Base-by-base conservation (phyloP, 2,329 filamentous ascomycete species). In the Exophiala phaeomuriformis region DNA sequence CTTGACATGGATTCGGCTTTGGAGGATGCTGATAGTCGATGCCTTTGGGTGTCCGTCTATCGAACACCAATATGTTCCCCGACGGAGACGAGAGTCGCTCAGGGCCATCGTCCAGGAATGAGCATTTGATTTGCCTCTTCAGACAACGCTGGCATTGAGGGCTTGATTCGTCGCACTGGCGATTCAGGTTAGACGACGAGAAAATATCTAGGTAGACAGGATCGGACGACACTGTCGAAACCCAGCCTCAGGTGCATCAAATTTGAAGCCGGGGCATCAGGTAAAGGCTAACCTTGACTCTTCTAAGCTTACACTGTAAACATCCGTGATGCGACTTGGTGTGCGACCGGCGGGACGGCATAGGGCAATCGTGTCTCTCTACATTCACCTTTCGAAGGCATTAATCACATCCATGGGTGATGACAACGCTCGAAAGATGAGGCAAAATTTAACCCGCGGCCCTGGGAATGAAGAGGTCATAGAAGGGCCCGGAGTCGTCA, bases 301-400 rank as follows among this genome's bases (percentile, higher is more conserved):
- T 56, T 30, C 62, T 55, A 5, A 57, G 51, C 48, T 64, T 64
- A 51, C 62, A 64, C 45, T 64, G 60, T 36, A 49, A 35, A 43
- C 62, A 64, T 3, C 62, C 62, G 45, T 64, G 62, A 50, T 63
- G 62, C 9, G 59, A 61, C 37, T 64, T 64, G 5, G 60, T 64
- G 51, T 64, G 62, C 35, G 59, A 59, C 43, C 61, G 51, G 28
- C 62, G 53, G 19, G 62, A 64, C 33, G 62, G 62, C 62, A 64
- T 63, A 29, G 27, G 12, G 19, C 39, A 9, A 27, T 28, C 12
- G 4, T 41, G 39, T 41, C 39, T 41, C 39, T 28, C 39, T 12
- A 27, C 6, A 4, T 28, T 27, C 19, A 12, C 39, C 28, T 5
- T 9, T 27, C 19, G n/a, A 9, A 41, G 5, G 6, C 39, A 41